Conservation (phyloP, 1,284 basidiomycete genomes). For the Quambalaria eucalypti region DNA sequence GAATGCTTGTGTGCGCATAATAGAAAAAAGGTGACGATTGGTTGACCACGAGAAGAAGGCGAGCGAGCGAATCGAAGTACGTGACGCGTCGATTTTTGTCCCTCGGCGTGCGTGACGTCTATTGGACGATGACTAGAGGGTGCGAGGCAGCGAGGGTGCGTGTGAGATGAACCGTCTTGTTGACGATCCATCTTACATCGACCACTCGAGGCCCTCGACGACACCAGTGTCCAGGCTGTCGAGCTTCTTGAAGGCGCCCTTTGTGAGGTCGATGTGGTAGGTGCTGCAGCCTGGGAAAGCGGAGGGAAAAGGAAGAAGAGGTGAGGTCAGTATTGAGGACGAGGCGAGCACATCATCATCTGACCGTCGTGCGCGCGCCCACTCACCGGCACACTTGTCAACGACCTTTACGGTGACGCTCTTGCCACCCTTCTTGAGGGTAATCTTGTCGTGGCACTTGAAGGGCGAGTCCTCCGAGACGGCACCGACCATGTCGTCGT, state of each 20-base stretch:
- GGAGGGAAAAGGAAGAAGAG: neutral
- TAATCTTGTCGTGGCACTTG: constrained; percentile 29
- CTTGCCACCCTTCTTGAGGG: constrained; percentile 7
- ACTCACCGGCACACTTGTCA: constrained; percentile 8
- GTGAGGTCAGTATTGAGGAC: too few relatives aligned
- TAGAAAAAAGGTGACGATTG: too few relatives aligned
- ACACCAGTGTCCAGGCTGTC: constrained; percentile 30
- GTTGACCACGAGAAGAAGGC: too few relatives aligned
- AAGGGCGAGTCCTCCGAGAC: constrained; percentile 25
- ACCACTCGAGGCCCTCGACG: constrained; percentile 8
- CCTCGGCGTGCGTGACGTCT: too few relatives aligned
- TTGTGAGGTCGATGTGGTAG: constrained; percentile 26
- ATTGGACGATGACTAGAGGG: too few relatives aligned
- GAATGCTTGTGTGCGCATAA: too few relatives aligned
- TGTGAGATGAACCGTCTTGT: too few relatives aligned
- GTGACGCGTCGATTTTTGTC: too few relatives aligned
- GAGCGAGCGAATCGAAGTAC: too few relatives aligned
- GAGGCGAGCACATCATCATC: too few relatives aligned
- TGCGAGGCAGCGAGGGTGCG: too few relatives aligned
- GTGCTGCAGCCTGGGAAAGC: neutral
- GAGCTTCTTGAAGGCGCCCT: constrained; percentile 32
- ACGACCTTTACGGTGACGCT: constrained; percentile 9
- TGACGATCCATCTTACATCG: neutral
- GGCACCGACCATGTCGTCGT: constrained; percentile 29
- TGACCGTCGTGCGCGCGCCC: constrained; percentile 19